Base-by-base conservation (phyloP, 306 rosid species). In the Mucuna pruriens region DNA sequence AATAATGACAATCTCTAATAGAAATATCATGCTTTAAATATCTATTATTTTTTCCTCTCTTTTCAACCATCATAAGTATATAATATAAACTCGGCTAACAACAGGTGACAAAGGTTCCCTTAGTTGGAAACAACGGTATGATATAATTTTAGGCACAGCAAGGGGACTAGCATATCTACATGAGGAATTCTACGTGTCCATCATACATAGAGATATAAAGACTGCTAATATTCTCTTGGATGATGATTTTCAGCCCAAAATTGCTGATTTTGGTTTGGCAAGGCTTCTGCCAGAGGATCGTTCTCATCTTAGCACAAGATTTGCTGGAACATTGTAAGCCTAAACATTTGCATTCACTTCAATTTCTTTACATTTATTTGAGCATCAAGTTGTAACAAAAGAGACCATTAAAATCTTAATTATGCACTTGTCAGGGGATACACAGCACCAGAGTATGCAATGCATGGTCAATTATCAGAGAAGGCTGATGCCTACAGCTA, bases 311-410 rank as follows among this genome's bases (percentile, higher is more conserved):
- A 89, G 86, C 73, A 88, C 95, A 77, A 82, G 85, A 84, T 81
- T 91, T 84, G 95, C 95, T 6, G 90, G 95, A 85, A 91, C 95
- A 78, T 79, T 91, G 95, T 91, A 85, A 86, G 95, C 25, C 19
- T 33, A 69, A 55, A 54, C 36, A 48, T 20, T 36, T 52, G 9
- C 73, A 34, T 11, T 74, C 36, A n/a, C 64, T 71, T 58, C 16
- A 49, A 6, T 45, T 38, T 54, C 31, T 48, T 80, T 36, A 19
- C 46, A 44, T 76, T 45, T 69, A 44, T 44, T 76, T 44, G 2
- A 33, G 52, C 39, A 69, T 26, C 11, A 2, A 16, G 62, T 26
- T 26, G 11, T 52, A 17, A 4, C 25, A 16, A 4, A 48, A 48
- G 25, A 51, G 9, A 51, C 58, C 16, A 49, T 7, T 52, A 7